Evolutionary conservation across 331 rosid genomes (phyloP), one percentile per base, ranked within the genome.

Genomic region (Cydonia oblonga): DNA sequence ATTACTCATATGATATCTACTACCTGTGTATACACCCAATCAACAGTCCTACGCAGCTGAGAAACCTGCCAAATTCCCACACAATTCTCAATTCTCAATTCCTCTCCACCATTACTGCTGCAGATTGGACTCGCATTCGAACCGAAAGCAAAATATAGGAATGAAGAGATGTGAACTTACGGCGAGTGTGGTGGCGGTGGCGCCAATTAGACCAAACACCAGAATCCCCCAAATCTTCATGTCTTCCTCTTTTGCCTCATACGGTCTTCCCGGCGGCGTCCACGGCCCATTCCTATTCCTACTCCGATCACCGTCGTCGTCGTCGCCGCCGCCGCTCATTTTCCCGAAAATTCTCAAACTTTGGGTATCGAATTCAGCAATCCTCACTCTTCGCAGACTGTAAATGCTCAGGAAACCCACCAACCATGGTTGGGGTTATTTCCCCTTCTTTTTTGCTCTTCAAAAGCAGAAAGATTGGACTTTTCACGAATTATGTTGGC

Each of bases 31-130:
- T 74, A 91, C 74, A 86, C 82, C 96, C 89, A 91, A 75, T 88
- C 97, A 83, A 75, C 91, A 80, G 87, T 87, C 74, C 90, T 91
- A 78, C 96, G 90, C 58, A 95, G 87, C 72, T 87, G 96, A 76
- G 87, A 80, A 76, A 89, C 90, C 99, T 93, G 89, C 84, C 82
- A 71, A 81, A 82, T 75, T 64, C 54, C 75, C 63, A 70, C 70
- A 24, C 68, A 57, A 35, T 35, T 35, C 11, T 35, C 40, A 33
- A 54, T 19, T 63, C 19, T 63, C 35, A 51, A 33, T 28, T 23
- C 46, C 49, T 6, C 28, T 28, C 38, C 38, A 1, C 9, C 38
- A 29, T 29, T 7, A 59, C 0, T 7, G 18, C 35, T 4, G 33
- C 38, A 24, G 35, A 59, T 59, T 59, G 20, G 22, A 40, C 30